A percentile compares a stretch with the other conserved stretches of the same genome.
Evolutionary conservation across 495 filamentous ascomycete genomes (phyloP).

Genomic region (Podospora conica): DNA sequence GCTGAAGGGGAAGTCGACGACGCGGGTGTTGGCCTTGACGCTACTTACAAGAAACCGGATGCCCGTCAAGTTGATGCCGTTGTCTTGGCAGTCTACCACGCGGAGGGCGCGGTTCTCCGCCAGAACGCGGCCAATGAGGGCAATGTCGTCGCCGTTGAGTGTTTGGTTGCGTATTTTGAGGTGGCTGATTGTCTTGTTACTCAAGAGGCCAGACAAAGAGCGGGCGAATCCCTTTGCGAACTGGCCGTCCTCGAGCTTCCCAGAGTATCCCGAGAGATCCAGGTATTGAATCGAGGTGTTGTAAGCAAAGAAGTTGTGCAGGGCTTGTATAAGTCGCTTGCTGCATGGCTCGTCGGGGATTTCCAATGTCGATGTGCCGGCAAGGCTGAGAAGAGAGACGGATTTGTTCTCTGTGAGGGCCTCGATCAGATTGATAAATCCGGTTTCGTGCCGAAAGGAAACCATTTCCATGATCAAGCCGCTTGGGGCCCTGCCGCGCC

Average conservation of each 20-base stretch:
- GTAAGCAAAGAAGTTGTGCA: constrained; percentile 68
- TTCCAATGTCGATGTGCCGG: constrained; percentile 68
- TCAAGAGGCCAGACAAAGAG: constrained; percentile 67
- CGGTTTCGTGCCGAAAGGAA: constrained; percentile 68
- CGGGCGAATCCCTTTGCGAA: constrained; percentile 77
- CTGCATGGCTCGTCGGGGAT: constrained; percentile 46
- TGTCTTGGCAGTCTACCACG: constrained; percentile 37
- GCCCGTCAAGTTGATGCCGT: constrained; percentile 36
- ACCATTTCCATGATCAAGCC: constrained; percentile 78
- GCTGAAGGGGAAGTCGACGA: constrained; percentile 27
- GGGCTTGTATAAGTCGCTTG: constrained; percentile 63
- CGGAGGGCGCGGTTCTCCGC: constrained; percentile 22
- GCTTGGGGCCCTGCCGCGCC: constrained; percentile 56
- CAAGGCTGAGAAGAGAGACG: constrained; percentile 76
- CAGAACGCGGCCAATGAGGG: constrained; percentile 46
- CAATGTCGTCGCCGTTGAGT: constrained; percentile 36
- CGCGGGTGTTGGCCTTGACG: constrained; percentile 20
- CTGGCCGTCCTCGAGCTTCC: constrained; percentile 77
- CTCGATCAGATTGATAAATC: constrained; percentile 66
- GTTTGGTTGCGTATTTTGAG: constrained; percentile 64
- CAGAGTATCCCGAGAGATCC: constrained; percentile 84
- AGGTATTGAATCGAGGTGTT: constrained; percentile 73
- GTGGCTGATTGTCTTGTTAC: constrained; percentile 68
- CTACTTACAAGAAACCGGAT: constrained; percentile 27
- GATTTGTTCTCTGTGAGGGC: constrained; percentile 69